Base-by-base conservation (phyloP, 805 yeast species). In the Ogataea ramenticola region DNA sequence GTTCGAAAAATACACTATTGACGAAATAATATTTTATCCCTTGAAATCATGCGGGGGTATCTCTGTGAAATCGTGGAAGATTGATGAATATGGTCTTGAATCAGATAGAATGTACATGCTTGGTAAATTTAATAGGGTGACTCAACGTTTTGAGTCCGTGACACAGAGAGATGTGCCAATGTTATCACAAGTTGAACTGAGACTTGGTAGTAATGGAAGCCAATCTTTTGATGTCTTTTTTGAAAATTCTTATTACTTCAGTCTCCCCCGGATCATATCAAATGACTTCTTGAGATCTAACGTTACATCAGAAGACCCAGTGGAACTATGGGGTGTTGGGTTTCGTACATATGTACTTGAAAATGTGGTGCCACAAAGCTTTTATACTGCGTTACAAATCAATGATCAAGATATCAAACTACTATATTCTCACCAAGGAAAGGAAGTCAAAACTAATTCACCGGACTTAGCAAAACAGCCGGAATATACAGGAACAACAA, bases 1-100 rank as follows among this genome's bases (percentile, higher is more conserved):
- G 6, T 19, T 8, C n/a, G 15, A 34, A 17, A 8, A 12, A 10
- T 34, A 19, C 17, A 12, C 3, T 19, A 46, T 61, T 19, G 54
- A 56, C 24, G 41, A 51, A 38, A 42, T 60, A 42, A 44, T 54
- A 3, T 47, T 61, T 3, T 60, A 59, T 41, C 66, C 66, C 1
- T 54, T 61, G 39, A 61, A 61, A 39, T 53, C 62, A 3, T 55
- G 52, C 12, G 48, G 56, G 14, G 65, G 64, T 2, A 20, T 58
- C 14, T 46, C 43, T 17, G 59, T 57, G 3, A 44, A 44, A 5
- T 42, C 53, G 31, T 61, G 66, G 65, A 49, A 46, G 17, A 39
- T 60, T 16, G 54, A 50, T 31, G 43, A 45, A 16, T 55, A 50
- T 43, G 66, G 66, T 1, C 49, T 61, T 29, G 49, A 48, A 41